Percentiles rank a stretch among this genome's conserved stretches.
Evolutionary conservation across 371 early-diverging fungal species (phyloP).

Genomic region (Mucor circinelloides): DNA sequence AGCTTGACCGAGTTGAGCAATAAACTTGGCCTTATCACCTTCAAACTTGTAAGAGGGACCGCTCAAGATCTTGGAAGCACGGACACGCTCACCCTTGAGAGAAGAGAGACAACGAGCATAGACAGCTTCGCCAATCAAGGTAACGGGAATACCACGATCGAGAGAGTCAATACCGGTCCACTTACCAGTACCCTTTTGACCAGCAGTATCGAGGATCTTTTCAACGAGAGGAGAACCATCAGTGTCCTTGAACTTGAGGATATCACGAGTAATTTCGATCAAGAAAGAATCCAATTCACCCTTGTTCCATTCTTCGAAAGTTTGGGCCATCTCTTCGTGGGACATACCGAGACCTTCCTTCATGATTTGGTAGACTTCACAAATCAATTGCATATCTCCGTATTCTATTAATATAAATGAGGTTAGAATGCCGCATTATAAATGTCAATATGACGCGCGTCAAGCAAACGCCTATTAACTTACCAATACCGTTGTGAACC

Average conservation of each 20-base stretch:
- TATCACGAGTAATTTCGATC: constrained; percentile 94
- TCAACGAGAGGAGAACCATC: constrained; percentile 90
- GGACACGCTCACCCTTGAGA: constrained; percentile 92
- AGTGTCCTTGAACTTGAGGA: constrained; percentile 88
- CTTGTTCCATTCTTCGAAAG: constrained; percentile 95
- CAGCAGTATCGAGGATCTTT: constrained; percentile 96
- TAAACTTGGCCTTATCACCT: constrained; percentile 85
- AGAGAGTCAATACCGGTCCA: constrained; percentile 97
- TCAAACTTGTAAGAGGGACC: constrained; percentile 74
- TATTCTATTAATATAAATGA: constrained; percentile 69
- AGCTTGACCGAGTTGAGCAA: constrained; percentile 90
- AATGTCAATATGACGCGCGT: not conserved
- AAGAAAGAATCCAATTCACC: constrained; percentile 96
- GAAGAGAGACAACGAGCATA: constrained; percentile 96
- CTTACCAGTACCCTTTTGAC: constrained; percentile 99
- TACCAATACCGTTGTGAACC: constrained; percentile 99
- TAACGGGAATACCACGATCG: constrained; percentile 93
- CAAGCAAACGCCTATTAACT: not conserved
- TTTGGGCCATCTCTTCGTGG: constrained; percentile 87
- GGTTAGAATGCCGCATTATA: not conserved
- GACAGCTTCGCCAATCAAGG: constrained; percentile 98
- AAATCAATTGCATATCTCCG: constrained; percentile 99
- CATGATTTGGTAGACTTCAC: constrained; percentile 95
- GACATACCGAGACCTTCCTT: constrained; percentile 79
- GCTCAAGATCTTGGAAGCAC: constrained; percentile 83